Evolutionary conservation across 352 stramenopile genomes (phyloP).

Genomic region (Saprolegnia parasitica): DNA sequence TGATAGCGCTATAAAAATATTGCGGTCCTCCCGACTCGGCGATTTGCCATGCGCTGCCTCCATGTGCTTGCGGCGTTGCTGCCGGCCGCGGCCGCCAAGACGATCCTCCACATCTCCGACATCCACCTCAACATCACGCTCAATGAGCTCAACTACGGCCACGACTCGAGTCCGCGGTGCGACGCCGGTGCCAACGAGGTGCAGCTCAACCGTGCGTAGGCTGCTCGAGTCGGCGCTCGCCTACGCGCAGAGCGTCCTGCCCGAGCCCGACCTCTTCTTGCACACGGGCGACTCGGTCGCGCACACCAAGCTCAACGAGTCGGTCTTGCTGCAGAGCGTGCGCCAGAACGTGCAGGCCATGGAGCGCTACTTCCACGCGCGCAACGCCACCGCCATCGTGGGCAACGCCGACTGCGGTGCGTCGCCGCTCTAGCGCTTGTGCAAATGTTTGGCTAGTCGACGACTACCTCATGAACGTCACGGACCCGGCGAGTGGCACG

Average conservation of each 20-base stretch:
- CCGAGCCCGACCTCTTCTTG: conserved; percentile 61
- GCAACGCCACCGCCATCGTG: conserved; percentile 68
- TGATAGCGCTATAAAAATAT: no score
- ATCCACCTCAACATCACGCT: conserved; percentile 62
- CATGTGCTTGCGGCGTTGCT: neutral
- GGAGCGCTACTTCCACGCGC: conserved; percentile 51
- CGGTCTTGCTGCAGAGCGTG: conserved; percentile 56
- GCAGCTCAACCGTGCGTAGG: conserved; percentile 33
- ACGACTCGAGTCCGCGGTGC: conserved; percentile 38
- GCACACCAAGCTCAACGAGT: conserved; percentile 48
- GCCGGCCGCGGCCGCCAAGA: conserved; percentile 30
- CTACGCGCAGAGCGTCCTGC: conserved; percentile 53
- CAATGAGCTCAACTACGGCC: conserved; percentile 32
- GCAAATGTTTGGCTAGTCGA: conserved; percentile 35
- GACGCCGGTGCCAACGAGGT: conserved; percentile 51
- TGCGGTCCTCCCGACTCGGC: no score
- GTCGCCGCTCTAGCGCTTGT: conserved; percentile 2
- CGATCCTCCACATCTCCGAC: conserved; percentile 80
- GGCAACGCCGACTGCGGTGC: conserved; percentile 72
- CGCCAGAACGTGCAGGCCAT: conserved; percentile 60
- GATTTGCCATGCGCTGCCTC: neutral
- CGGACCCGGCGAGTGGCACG: conserved; percentile 39
- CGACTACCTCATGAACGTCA: conserved; percentile 76
- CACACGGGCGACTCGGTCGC: conserved; percentile 77
- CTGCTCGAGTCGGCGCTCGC: conserved; percentile 65